These are phyloP conservation scores for Cryphonectria japonica DNA, from an alignment of 2,329 filamentous ascomycete genomes.

Conservation along the genomic window DNA sequence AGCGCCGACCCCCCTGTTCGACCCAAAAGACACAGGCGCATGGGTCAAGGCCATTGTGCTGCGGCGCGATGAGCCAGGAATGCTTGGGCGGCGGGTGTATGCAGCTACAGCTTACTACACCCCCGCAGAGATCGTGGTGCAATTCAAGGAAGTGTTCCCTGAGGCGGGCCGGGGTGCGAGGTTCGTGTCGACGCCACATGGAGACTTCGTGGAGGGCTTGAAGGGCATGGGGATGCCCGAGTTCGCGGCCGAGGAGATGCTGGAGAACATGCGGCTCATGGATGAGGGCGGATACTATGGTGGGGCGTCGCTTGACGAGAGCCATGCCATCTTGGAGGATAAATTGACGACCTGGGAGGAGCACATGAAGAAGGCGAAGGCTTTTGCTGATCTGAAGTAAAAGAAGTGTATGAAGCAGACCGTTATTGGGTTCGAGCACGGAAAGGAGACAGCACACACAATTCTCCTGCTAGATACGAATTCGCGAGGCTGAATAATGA, in stretches of 20 bases:
- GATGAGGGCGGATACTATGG: conserved; percentile 57
- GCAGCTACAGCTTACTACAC: conserved; percentile 49
- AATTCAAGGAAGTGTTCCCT: conserved; percentile 44
- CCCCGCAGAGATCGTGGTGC: conserved; percentile 43
- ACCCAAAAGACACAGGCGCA: conserved; percentile 44
- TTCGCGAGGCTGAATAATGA: neutral
- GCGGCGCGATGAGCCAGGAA: conserved; percentile 37
- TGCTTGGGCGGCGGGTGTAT: conserved; percentile 48
- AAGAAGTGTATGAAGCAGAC: neutral
- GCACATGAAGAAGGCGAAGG: conserved; percentile 39
- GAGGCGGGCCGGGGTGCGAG: conserved; percentile 44
- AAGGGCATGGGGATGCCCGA: conserved; percentile 43
- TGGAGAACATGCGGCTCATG: conserved; percentile 58
- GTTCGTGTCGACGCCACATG: conserved; percentile 42
- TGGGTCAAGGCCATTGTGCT: conserved; percentile 44
- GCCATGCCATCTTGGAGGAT: conserved; percentile 42
- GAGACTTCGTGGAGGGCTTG: conserved; percentile 46
- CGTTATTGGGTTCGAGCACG: neutral
- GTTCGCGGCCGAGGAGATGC: conserved; percentile 50
- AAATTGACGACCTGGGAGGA: conserved; percentile 48
- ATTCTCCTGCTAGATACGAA: neutral
- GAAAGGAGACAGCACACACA: neutral
- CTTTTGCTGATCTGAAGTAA: conserved; percentile 43
- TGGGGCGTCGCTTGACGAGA: conserved; percentile 46
- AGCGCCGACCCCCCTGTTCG: conserved; percentile 42